phyloP scores from a whole-genome alignment of 805 yeast genomes.

The Nakazawaea ernobii region DNA sequence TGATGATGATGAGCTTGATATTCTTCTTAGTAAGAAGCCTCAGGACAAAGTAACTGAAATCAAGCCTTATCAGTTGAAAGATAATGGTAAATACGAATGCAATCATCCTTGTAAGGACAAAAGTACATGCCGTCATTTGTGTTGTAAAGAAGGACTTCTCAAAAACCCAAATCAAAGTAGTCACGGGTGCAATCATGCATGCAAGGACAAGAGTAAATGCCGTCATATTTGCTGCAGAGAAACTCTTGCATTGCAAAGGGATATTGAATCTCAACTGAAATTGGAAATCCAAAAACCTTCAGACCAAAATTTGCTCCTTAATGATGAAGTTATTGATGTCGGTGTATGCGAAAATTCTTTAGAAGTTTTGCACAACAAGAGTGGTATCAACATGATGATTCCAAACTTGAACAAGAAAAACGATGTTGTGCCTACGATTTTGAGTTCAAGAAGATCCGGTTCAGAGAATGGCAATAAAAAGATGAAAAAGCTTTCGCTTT shows the following conservation, averaged over 20 bases:
- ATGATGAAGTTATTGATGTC: not conserved
- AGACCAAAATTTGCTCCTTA: not conserved
- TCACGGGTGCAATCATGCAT: conserved; percentile 26
- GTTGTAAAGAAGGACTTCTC: conserved; percentile 37
- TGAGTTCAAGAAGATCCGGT: not conserved
- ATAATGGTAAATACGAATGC: conserved; percentile 32
- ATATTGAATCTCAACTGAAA: not conserved
- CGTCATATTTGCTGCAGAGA: conserved; percentile 26
- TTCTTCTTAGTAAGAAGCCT: conserved; percentile 5
- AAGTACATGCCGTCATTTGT: conserved; percentile 35
- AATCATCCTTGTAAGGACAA: conserved; percentile 36
- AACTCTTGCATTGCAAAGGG: not conserved
- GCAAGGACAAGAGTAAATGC: conserved; percentile 33
- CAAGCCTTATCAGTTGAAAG: conserved; percentile 12
- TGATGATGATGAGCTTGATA: conserved; percentile 14
- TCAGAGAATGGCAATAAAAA: not conserved
- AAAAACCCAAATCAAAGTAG: not conserved
- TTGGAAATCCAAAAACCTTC: not conserved
- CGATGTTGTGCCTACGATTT: not conserved
- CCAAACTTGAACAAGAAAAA: not conserved
- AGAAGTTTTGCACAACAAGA: not conserved
- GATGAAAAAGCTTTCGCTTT: not conserved
- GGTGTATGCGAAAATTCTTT: not conserved
- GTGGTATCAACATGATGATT: not conserved
- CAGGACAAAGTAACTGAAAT: conserved; percentile 1